Evolutionary conservation across 768 basidiomycete genomes (phyloP).

Genomic region (Kwoniella dendrophila): DNA sequence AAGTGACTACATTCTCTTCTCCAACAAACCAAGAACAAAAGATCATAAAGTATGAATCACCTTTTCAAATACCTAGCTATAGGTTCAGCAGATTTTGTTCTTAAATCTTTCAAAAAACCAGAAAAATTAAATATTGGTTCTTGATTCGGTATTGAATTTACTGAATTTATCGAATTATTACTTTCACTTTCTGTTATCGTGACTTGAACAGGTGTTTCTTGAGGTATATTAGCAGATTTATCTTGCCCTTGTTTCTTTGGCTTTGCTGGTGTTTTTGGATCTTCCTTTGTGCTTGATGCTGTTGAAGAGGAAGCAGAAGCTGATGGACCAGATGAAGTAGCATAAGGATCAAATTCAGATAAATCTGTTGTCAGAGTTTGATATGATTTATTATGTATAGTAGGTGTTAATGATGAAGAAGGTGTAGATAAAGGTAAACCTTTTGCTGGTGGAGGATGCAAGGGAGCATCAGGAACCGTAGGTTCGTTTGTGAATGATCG

Average conservation of each 20-base stretch:
- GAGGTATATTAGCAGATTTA: background rate
- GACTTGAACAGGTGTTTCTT: constrained; percentile 3
- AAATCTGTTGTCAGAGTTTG: too few relatives aligned
- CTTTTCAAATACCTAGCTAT: constrained; percentile 94
- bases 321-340: constrained; percentile 19
- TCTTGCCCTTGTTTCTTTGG: background rate
- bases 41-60: constrained; percentile 70
- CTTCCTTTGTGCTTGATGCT: background rate
- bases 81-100: constrained; percentile 80
- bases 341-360: constrained; percentile 42
- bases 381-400: background rate
- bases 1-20: background rate
- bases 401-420: constrained; percentile 23
- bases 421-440: constrained; percentile 27
- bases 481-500: background rate
- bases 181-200: constrained; percentile 1
- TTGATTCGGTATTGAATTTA: background rate
- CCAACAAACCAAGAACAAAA: too few relatives aligned
- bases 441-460: constrained; percentile 26
- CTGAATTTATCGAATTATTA: background rate
- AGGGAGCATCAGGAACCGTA: constrained; percentile 22
- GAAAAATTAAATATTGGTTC: constrained; percentile 78
- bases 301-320: constrained; percentile 9
- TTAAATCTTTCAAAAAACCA: constrained; percentile 92
- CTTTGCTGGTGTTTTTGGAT: constrained; percentile 2